A percentile compares a stretch with the other conserved stretches of the same genome.
phyloP scores from a whole-genome alignment of 306 rosid genomes.

The Quercus engelmannii region DNA sequence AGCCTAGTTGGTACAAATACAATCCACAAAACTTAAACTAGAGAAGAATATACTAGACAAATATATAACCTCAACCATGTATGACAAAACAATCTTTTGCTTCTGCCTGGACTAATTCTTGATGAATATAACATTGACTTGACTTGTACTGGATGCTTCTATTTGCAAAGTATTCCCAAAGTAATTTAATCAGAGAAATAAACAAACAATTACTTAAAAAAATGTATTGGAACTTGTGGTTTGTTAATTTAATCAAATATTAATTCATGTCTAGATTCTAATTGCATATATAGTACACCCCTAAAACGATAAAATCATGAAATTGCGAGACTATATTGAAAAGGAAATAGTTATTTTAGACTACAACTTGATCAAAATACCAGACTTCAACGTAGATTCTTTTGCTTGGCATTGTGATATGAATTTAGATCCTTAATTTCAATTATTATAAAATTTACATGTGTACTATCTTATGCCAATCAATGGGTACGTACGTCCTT shows the following conservation, averaged over 20 bases:
- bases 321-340: constrained; percentile 1
- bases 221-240: constrained; percentile 16
- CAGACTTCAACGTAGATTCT: too few relatives aligned
- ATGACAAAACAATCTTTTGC: constrained; percentile 7
- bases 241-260: constrained; percentile 5
- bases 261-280: constrained; percentile 14
- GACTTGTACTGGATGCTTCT: constrained; percentile 3
- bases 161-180: constrained; percentile 4
- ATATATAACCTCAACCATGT: not conserved
- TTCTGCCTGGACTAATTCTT: not conserved
- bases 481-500: too few relatives aligned
- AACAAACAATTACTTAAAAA: not conserved
- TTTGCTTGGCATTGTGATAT: too few relatives aligned
- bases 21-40: too few relatives aligned
- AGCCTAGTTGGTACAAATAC: too few relatives aligned
- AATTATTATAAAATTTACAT: too few relatives aligned
- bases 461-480: too few relatives aligned
- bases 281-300: constrained; percentile 2
- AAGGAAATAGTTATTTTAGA: not conserved
- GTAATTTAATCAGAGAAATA: not conserved
- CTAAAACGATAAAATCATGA: constrained; percentile 34
- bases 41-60: constrained; percentile 2
- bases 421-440: too few relatives aligned
- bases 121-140: not conserved
- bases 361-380: too few relatives aligned